Conservation (phyloP, 192 early-diverging fungal species). For the Backusella luteola region DNA sequence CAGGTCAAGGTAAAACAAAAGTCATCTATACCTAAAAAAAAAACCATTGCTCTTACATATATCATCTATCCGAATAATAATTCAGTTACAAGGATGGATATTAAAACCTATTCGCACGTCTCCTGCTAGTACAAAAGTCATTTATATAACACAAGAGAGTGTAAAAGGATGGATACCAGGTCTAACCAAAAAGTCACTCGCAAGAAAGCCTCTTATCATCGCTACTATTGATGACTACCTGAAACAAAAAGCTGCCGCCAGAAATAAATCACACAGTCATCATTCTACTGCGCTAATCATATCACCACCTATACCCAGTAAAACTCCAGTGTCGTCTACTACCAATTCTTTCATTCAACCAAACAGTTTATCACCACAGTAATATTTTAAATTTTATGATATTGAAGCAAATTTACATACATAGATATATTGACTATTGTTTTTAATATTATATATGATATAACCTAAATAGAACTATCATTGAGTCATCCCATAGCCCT, state of each 20-base stretch:
- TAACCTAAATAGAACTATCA: background rate
- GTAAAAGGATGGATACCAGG: conserved; percentile 46
- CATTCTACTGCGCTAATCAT: conserved; percentile 6
- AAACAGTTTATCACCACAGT: background rate
- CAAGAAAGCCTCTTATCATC: conserved; percentile 43
- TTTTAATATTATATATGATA: background rate
- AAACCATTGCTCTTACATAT: background rate
- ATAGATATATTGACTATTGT: background rate
- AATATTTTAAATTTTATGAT: background rate
- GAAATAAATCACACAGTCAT: conserved; percentile 15
- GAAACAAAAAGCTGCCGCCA: conserved; percentile 37
- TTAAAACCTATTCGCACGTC: conserved; percentile 41
- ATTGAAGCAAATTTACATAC: background rate
- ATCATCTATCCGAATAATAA: background rate
- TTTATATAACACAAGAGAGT: conserved; percentile 46
- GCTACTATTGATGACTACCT: conserved; percentile 46
- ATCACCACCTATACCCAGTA: conserved; percentile 16
- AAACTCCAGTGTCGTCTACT: background rate
- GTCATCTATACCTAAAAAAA: background rate
- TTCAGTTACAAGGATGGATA: conserved; percentile 49
- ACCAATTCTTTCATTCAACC: conserved; percentile 2
- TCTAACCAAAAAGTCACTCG: conserved; percentile 48
- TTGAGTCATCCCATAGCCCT: background rate
- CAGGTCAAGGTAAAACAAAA: conserved; percentile 31
- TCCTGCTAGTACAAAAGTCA: conserved; percentile 49